Evolutionary conservation across 2,329 filamentous ascomycete species (phyloP), one percentile per base, ranked within the genome.

Genomic region (Talaromyces sp.): DNA sequence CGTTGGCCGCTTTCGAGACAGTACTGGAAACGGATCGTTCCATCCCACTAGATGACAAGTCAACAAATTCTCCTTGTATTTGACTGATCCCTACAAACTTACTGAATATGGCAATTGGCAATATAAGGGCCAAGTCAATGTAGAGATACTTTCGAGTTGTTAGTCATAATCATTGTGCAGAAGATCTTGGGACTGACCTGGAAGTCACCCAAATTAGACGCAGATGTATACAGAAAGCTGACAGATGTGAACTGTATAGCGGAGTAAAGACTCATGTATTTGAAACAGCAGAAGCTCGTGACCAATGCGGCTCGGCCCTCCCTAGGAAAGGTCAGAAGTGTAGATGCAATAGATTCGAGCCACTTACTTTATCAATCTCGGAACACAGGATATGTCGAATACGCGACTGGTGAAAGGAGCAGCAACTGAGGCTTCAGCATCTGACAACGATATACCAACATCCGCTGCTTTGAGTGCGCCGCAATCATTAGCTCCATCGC

Each of bases 211-310:
- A 99, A 83, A 74, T 99, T 99, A 9, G 92, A 96, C 11, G 91
- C 96, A 8, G 89, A 93, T 7, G 93, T 91, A 77, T 99, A 99
- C 17, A 99, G 85, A 75, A 99, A 97, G 84, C 91, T 96, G 73
- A 99, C 96, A 0, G 92, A 92, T 8, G 92, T 96, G 81, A 99
- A 99, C 77, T 99, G 95, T 69, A 99, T 99, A n/a, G 95, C 94
- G 2, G 93, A 98, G 82, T 99, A 99, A 69, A 99, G 80, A 72
- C 91, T 96, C 96, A 99, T 99, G 80, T 96, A 99, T 82, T 98
- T 99, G 85, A 99, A 99, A 81, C 95, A 99, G 81, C 92, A 96
- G 81, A 99, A 99, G 78, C 93, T 97, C 13, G 95, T 99, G n/a
- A 98, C 93, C 39, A 99, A 85, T 39, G 96, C 92, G 22, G 94